A percentile compares a stretch with the other conserved stretches of the same genome.
These are phyloP conservation scores for Aspergillus tubingensis DNA, from an alignment of 2,329 filamentous ascomycete genomes.

Conservation along the genomic window DNA sequence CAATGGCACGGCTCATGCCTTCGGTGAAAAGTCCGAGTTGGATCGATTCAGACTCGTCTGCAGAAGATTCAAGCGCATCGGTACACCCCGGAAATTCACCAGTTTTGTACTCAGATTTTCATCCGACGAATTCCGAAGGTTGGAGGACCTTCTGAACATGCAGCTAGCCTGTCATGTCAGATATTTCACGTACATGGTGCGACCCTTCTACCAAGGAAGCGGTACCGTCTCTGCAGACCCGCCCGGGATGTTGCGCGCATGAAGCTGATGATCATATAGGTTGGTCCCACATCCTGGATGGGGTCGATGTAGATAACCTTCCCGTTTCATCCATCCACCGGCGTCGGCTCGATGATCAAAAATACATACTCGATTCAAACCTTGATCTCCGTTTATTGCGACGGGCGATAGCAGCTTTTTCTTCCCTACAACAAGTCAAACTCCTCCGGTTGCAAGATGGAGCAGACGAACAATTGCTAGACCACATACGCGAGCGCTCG, in stretches of 20 bases:
- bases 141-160: conserved; percentile 39
- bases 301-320: conserved; percentile 22
- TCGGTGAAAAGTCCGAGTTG: conserved; percentile 38
- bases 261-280: conserved; percentile 30
- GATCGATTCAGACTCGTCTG: conserved; percentile 45
- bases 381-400: conserved; percentile 57
- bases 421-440: conserved; percentile 64
- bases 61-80: conserved; percentile 43
- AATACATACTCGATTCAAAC: conserved; percentile 51
- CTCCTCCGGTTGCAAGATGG: conserved; percentile 64
- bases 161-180: conserved; percentile 40
- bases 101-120: conserved; percentile 42
- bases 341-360: conserved; percentile 39
- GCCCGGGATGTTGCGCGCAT: conserved; percentile 7
- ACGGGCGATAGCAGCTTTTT: conserved; percentile 60
- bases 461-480: conserved; percentile 57
- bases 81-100: conserved; percentile 42
- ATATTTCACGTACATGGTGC: conserved; percentile 44
- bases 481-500: conserved; percentile 53
- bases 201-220: conserved; percentile 43
- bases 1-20: conserved; percentile 11
- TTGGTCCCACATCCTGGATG: conserved; percentile 30
- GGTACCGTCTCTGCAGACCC: conserved; percentile 32
- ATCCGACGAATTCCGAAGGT: conserved; percentile 34
- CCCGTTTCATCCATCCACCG: conserved; percentile 31